Evolutionary conservation across 176 grass and related monocot species (phyloP), one percentile per base, ranked within the genome.

Genomic region (Carex pumila): DNA sequence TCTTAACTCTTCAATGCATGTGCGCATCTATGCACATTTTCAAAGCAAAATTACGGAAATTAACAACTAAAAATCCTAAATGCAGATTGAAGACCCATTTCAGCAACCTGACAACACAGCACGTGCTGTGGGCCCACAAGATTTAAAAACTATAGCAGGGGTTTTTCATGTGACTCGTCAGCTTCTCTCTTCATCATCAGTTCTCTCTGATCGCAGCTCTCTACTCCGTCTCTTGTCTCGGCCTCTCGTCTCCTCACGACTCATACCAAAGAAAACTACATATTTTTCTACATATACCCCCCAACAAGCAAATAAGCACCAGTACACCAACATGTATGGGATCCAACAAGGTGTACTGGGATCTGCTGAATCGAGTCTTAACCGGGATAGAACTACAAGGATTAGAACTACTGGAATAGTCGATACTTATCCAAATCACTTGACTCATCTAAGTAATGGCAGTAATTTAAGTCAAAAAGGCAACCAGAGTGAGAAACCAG

Each of bases 11-110:
- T 67, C 17, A 61, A 19, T 64, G 58, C 65, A 65, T 81, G 83
- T 86, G 47, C 37, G 3, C 4, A 2, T 61, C 60, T 62, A 9
- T 39, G 10, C 3, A 80, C 36, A 17, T 65, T 75, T 56, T 71
- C 39, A 81, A 68, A 70, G 3, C 88, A 80, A 84, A 65, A 65
- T 53, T 74, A 58, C 32, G 41, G 37, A 19, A 76, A 60, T 21
- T 85, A 64, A 88, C 79, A 79, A 66, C 50, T 50, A 6, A 56
- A 67, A 15, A 67, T 88, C 12, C 12, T 83, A 75, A 58, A 64
- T 91, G 70, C 78, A 94, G 92, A 85, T 92, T 67, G 88, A 94
- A 86, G 92, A 94, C 86, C 90, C 92, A 68, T 85, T 92, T 83
- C 88, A 94, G 86, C 89, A 88, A 61, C 86, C 92, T 30, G 90